Evolutionary conservation across 106 monocot genomes (phyloP).

Genomic region (Dioscorea zingiberensis): DNA sequence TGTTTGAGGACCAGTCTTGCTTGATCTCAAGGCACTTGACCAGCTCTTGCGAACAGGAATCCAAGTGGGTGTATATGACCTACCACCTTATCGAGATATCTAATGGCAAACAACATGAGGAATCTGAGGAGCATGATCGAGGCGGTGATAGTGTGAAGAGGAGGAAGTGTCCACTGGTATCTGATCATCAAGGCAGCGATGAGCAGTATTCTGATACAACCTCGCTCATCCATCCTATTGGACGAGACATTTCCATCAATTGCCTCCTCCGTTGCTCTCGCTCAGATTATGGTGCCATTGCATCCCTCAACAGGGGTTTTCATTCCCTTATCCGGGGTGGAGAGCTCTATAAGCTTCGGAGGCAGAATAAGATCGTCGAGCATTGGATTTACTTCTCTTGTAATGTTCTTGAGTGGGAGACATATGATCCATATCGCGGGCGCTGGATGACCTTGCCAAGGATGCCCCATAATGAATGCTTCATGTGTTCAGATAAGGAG

Average conservation of each 20-base stretch:
- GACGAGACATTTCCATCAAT: slow-evolving; percentile 47
- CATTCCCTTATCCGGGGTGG: slow-evolving; percentile 42
- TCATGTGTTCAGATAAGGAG: slow-evolving; percentile 69
- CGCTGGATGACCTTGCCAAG: slow-evolving; percentile 56
- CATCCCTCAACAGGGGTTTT: slow-evolving; percentile 46
- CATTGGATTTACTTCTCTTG: slow-evolving; percentile 82
- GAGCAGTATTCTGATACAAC: slow-evolving; percentile 6
- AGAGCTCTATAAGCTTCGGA: slow-evolving; percentile 55
- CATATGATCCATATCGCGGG: slow-evolving; percentile 43
- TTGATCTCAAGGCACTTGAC: slow-evolving; percentile 22
- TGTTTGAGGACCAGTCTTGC: slow-evolving; percentile 32
- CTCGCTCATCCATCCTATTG: slow-evolving; percentile 41
- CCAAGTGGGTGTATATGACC: slow-evolving; percentile 29
- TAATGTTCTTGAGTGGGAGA: slow-evolving; percentile 61
- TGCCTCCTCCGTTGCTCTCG: slow-evolving; percentile 54
- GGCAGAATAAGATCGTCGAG: slow-evolving; percentile 30
- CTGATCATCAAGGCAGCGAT: neutral
- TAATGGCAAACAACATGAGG: slow-evolving; percentile 6
- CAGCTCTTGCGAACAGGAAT: slow-evolving; percentile 26
- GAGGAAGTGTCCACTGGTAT: neutral
- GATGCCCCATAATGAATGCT: slow-evolving; percentile 66
- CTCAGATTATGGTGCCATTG: slow-evolving; percentile 49
- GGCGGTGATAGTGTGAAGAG: neutral
- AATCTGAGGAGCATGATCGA: neutral
- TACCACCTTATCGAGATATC: slow-evolving; percentile 12